These are phyloP conservation scores for Pseudonitzschia multiseries DNA, from an alignment of 108 stramenopile species.

Conservation along the genomic window DNA sequence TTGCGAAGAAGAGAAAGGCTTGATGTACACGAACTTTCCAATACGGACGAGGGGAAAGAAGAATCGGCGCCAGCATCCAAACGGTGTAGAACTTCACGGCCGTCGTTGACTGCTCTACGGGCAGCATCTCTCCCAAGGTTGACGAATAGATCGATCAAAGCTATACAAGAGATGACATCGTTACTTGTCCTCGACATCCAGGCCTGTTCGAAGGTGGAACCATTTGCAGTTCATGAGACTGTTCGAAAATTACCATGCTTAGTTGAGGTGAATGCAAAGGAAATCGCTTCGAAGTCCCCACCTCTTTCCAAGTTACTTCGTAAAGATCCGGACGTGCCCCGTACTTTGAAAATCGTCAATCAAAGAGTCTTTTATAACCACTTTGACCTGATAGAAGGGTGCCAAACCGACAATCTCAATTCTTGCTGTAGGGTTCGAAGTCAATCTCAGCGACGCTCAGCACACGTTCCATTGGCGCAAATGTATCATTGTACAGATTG, in stretches of 20 bases:
- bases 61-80: background rate
- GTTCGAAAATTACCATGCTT: conserved; percentile 18
- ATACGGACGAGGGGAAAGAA: background rate
- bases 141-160: conserved; percentile 17
- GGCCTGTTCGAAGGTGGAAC: conserved; percentile 15
- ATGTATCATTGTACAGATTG: conserved; percentile 44
- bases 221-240: conserved; percentile 11
- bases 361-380: background rate
- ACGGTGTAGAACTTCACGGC: conserved; percentile 4
- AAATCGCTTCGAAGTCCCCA: background rate
- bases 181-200: conserved; percentile 25
- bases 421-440: conserved; percentile 28
- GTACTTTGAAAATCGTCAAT: conserved; percentile 15
- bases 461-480: conserved; percentile 8
- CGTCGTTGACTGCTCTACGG: conserved; percentile 2
- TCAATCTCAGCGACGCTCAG: conserved; percentile 26
- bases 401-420: background rate
- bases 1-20: conserved; percentile 3
- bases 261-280: conserved; percentile 36
- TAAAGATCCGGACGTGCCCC: background rate
- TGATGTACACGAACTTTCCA: background rate
- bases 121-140: conserved; percentile 22
- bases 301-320: conserved; percentile 6
- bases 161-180: conserved; percentile 15
- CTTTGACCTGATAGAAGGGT: background rate